Evolutionary conservation across 768 basidiomycete species (phyloP), one percentile per base, ranked within the genome.

Genomic region (Panellus pusillus): DNA sequence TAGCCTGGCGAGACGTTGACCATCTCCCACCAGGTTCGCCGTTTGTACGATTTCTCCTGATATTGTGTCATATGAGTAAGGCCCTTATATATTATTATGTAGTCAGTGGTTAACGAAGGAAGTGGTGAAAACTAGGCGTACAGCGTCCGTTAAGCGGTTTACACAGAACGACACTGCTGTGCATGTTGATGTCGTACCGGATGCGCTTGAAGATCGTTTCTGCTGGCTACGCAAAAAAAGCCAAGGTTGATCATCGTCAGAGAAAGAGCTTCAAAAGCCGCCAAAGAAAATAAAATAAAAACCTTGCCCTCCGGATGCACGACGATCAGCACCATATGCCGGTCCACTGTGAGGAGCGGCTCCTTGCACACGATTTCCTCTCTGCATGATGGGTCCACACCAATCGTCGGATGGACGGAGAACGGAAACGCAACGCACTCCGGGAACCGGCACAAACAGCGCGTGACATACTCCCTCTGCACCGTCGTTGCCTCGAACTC

Each of bases 321-420:
- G 47, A 98, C 88, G 55, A 97, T 98, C 42, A 99, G 71, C 4
- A 97, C 97, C 86, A 98, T 94, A 66, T 98, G 95, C 47, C 94
- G 80, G 70, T 99, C 97, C 1, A 98, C 85, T 0, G 93, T 94
- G 52, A 99, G 70, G 7, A 99, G 72, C 1, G 93, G 91, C 64
- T 93, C 77, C 55, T 95, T 91, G 55, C 93, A 93, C 0, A 79
- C 68, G n/a, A 92, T 72, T 64, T 94, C 89, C 48, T 80, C 87
- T 38, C 94, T 24, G 24, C 24, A 24, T 95, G 49, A 17, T 15
- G 45, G 13, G 24, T 24, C 31, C 29, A 13, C 37, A 37, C 43
- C 41, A 31, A 38, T 17, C 7, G 35, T 31, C 17, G 18, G 39
- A n/a, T n/a, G n/a, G n/a, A n/a, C n/a, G n/a, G n/a, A n/a, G n/a